These are phyloP conservation scores for Fagopyrum homotropicum DNA, from an alignment of 148 eudicot species.

Conservation along the genomic window DNA sequence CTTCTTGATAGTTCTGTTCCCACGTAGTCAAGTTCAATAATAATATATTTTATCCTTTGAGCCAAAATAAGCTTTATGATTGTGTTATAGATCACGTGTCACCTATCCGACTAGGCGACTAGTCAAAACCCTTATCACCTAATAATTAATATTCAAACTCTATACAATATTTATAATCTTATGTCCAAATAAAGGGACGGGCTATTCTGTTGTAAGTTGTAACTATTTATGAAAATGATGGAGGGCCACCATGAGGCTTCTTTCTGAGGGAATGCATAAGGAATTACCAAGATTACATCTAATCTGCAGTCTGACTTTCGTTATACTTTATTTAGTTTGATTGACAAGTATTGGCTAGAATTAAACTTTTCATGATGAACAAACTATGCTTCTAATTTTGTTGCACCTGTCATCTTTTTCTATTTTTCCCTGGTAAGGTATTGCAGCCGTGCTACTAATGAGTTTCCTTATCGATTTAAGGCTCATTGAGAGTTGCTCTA, in stretches of 20 bases:
- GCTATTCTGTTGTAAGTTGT: background rate
- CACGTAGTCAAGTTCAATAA: background rate
- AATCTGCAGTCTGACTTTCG: background rate
- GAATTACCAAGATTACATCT: background rate
- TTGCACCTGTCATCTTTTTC: background rate
- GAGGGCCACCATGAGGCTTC: background rate
- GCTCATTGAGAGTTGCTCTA: background rate
- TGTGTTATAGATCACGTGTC: background rate
- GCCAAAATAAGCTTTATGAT: background rate
- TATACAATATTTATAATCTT: background rate
- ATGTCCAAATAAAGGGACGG: background rate
- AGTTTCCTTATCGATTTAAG: background rate
- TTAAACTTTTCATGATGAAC: background rate
- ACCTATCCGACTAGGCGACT: background rate
- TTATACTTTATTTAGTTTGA: background rate
- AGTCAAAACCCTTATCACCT: background rate
- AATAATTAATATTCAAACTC: background rate
- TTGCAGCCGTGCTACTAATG: background rate
- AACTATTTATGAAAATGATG: background rate
- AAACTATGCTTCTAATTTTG: background rate
- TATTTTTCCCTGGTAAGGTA: background rate
- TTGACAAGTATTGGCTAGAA: background rate
- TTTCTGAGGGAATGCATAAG: background rate
- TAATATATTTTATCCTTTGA: background rate
- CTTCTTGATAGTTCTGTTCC: background rate